These are phyloP conservation scores for Penicillium sp. DNA, from an alignment of 2,329 filamentous ascomycete genomes.

Conservation along the genomic window DNA sequence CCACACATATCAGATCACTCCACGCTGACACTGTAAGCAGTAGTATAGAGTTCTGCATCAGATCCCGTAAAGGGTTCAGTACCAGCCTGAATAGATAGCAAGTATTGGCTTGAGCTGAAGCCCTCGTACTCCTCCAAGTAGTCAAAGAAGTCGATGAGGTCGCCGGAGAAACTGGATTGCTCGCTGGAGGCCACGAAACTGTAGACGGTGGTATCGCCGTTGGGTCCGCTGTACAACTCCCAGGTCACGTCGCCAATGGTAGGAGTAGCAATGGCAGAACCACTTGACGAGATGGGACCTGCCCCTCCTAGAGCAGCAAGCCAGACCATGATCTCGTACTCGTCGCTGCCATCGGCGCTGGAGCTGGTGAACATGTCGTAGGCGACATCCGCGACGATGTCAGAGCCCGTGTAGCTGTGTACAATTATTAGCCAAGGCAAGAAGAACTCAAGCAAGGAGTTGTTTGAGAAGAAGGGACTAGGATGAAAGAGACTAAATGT, in stretches of 20 bases:
- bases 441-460: not conserved
- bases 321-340: constrained; percentile 67
- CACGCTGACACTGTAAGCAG: constrained; percentile 25
- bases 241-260: constrained; percentile 54
- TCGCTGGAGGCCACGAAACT: constrained; percentile 53
- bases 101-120: constrained; percentile 44
- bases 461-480: not conserved
- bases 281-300: constrained; percentile 51
- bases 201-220: constrained; percentile 56
- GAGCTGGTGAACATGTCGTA: constrained; percentile 59
- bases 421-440: constrained; percentile 6
- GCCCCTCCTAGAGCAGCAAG: constrained; percentile 55
- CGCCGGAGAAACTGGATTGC: constrained; percentile 53
- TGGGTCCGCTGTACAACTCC: constrained; percentile 59
- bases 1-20: not conserved
- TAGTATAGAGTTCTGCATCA: constrained; percentile 24
- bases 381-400: constrained; percentile 55
- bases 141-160: constrained; percentile 55
- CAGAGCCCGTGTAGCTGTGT: constrained; percentile 44
- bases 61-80: constrained; percentile 34
- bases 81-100: constrained; percentile 46
- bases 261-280: constrained; percentile 49
- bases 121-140: constrained; percentile 48
- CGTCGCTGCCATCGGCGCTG: constrained; percentile 41
- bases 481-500: too few relatives aligned